These are phyloP conservation scores for Gardenia jasminoides DNA, from an alignment of 257 asterid genomes.

Conservation along the genomic window DNA sequence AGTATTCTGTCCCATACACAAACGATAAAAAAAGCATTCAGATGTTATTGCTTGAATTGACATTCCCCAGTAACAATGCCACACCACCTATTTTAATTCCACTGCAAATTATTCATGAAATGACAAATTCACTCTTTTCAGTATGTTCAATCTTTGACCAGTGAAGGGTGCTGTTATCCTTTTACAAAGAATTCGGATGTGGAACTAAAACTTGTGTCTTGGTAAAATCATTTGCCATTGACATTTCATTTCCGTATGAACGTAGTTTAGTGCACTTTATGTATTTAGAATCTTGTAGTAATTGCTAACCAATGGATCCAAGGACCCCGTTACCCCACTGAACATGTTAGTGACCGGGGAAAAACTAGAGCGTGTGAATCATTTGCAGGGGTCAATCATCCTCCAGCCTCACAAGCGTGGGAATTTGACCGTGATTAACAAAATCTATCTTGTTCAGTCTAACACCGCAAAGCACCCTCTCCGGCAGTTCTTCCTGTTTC, in stretches of 20 bases:
- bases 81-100: too few species aligned
- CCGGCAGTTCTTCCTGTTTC: conserved; percentile 86
- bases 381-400: conserved; percentile 33
- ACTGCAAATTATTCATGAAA: too few species aligned
- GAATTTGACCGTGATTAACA: conserved; percentile 75
- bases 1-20: background rate
- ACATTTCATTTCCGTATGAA: background rate
- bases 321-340: too few species aligned
- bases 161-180: too few species aligned
- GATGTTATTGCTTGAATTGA: too few species aligned
- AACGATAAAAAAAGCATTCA: background rate
- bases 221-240: background rate
- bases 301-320: background rate
- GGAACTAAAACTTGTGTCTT: too few species aligned
- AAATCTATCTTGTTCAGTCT: conserved; percentile 79
- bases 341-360: background rate
- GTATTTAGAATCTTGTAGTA: background rate
- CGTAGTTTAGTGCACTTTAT: background rate
- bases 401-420: conserved; percentile 57
- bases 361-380: background rate
- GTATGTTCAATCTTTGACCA: too few species aligned
- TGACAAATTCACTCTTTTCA: too few species aligned
- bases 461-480: conserved; percentile 64
- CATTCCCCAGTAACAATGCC: too few species aligned
- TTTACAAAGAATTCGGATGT: too few species aligned